Conservation (phyloP, 176 grass and related monocot genomes). For the Oryza punctata region DNA sequence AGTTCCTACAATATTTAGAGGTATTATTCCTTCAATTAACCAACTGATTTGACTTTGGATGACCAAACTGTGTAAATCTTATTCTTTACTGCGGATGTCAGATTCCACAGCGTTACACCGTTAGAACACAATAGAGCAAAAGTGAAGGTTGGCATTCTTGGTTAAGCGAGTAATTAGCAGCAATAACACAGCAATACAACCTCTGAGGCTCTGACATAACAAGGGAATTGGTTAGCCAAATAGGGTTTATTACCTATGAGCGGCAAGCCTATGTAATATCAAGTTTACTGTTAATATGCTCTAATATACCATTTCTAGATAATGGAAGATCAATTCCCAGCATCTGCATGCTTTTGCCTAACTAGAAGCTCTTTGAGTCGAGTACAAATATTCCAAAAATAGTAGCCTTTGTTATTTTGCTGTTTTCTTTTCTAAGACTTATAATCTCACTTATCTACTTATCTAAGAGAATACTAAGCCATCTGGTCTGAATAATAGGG, state of each 20-base stretch:
- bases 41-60: constrained; percentile 10
- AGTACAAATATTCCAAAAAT: background rate
- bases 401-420: background rate
- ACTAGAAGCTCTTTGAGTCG: background rate
- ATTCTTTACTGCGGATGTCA: constrained; percentile 9
- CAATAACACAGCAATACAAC: background rate
- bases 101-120: background rate
- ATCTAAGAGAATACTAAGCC: background rate
- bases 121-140: background rate
- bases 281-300: background rate
- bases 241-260: background rate
- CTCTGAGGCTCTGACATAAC: background rate
- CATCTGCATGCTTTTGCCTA: background rate
- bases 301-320: background rate
- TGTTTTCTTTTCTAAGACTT: background rate
- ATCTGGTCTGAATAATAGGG: background rate
- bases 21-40: constrained; percentile 33
- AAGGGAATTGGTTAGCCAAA: background rate
- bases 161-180: constrained; percentile 4
- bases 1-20: constrained; percentile 85
- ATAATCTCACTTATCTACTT: background rate
- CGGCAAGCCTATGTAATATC: background rate
- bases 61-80: background rate
- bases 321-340: background rate
- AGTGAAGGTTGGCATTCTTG: background rate